Evolutionary conservation across 2,329 filamentous ascomycete genomes (phyloP), one percentile per base, ranked within the genome.

Genomic region (Nigrospora sphaerica): DNA sequence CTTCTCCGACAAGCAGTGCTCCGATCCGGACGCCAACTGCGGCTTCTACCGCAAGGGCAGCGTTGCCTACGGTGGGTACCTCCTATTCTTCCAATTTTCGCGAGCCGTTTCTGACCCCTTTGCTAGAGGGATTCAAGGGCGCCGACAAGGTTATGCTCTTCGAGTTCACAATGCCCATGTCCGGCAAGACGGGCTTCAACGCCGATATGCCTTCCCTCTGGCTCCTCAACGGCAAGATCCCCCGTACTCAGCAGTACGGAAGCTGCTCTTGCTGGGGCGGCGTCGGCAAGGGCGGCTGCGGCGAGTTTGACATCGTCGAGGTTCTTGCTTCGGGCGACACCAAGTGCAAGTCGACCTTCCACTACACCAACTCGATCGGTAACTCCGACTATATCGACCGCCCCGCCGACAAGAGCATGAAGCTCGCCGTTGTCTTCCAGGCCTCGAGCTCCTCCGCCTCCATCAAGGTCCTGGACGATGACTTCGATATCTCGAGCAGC

Each of bases 301-400:
- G 85, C 56, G 87, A 92, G 67, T 78, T 86, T 51, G 87, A 92
- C 58, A 73, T 90, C 45, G 82, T 85, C 57, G 87, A 91, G 67
- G 74, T 87, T 19, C 77, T 91, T 36, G 72, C 75, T 49, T 62
- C 73, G 1, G 86, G 85, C 28, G 80, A 84, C 61, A 73, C 69
- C 38, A 80, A 80, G 57, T 78, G 80, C 66, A 89, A 86, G 68
- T 82, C 80, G 35, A 87, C 85, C 14, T 72, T 89, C 56, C 86
- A 90, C 66, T 68, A 74, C 51, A 77, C 80, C 52, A 70, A 76
- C 42, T 70, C 78, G 28, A 83, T 78, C 32, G 85, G 85, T 44
- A 80, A 81, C 60, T 81, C 78, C 31, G 80, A 90, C 64, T 91
- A 83, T 68, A 86, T 92, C 62, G 66, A 72, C 37, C 81, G 87